Percentiles rank a stretch among this genome's conserved stretches.
Conservation (phyloP, 805 yeast species). For the Nakazawaea peltata region DNA sequence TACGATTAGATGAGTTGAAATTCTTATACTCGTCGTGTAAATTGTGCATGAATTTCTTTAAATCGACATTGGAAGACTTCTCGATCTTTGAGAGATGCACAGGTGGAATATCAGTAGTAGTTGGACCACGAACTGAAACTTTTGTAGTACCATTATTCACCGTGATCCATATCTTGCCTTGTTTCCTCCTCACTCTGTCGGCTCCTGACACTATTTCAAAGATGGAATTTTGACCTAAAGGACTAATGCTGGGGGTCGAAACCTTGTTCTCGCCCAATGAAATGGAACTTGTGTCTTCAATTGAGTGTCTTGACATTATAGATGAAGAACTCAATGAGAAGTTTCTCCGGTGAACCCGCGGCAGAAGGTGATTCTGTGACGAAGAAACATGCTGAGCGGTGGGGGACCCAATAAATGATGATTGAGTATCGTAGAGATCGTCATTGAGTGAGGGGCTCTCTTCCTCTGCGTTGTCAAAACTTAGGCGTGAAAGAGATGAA, state of each 20-base stretch:
- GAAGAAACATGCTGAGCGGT: neutral
- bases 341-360: slow-evolving; percentile 1
- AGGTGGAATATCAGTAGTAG: slow-evolving; percentile 78
- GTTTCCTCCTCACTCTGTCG: slow-evolving; percentile 28
- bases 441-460: slow-evolving; percentile 9
- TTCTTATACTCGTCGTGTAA: slow-evolving; percentile 36
- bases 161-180: slow-evolving; percentile 14
- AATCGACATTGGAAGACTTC: slow-evolving; percentile 31
- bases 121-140: slow-evolving; percentile 54
- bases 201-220: slow-evolving; percentile 65
- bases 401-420: slow-evolving; percentile 4
- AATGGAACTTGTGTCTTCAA: slow-evolving; percentile 26
- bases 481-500: slow-evolving; percentile 6
- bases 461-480: slow-evolving; percentile 1
- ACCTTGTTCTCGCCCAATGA: slow-evolving; percentile 31
- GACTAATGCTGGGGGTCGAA: slow-evolving; percentile 34
- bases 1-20: slow-evolving; percentile 30
- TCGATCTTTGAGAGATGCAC: slow-evolving; percentile 52
- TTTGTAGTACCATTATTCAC: slow-evolving; percentile 29
- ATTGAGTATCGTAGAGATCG: slow-evolving; percentile 8
- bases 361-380: neutral
- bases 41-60: slow-evolving; percentile 35
- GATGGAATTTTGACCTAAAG: slow-evolving; percentile 69
- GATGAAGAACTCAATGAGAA: slow-evolving; percentile 10
- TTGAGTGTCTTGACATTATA: slow-evolving; percentile 21